These are phyloP conservation scores for Schwanniomyces sp. DNA, from an alignment of 805 yeast species.

Conservation along the genomic window DNA sequence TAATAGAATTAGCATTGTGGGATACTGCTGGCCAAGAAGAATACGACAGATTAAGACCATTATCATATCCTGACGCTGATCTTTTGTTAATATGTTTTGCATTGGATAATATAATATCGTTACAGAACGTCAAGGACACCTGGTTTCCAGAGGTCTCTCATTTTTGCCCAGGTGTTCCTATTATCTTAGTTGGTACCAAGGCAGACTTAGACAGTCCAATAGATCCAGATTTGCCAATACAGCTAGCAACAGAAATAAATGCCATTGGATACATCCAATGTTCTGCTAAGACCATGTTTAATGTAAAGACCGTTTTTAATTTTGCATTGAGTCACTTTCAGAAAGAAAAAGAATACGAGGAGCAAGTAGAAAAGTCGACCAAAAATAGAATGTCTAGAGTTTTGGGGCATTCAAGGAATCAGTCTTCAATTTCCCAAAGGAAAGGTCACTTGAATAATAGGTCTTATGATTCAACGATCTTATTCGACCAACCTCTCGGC, in stretches of 20 bases:
- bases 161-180: constrained; percentile 79
- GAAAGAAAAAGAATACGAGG: constrained; percentile 33
- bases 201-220: constrained; percentile 50
- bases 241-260: constrained; percentile 57
- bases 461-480: constrained; percentile 35
- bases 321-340: constrained; percentile 51
- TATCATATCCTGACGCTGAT: constrained; percentile 78
- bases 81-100: constrained; percentile 75
- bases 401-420: constrained; percentile 30
- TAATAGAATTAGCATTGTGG: constrained; percentile 75
- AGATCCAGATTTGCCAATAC: constrained; percentile 50
- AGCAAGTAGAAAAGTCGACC: constrained; percentile 33
- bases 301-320: constrained; percentile 68
- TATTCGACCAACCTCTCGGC: constrained; percentile 40
- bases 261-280: constrained; percentile 77
- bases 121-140: constrained; percentile 70
- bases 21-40: constrained; percentile 93
- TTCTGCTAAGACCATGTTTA: constrained; percentile 69
- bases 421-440: constrained; percentile 20
- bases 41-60: constrained; percentile 75
- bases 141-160: constrained; percentile 89
- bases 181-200: constrained; percentile 80
- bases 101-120: constrained; percentile 58
- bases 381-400: constrained; percentile 35
- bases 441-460: constrained; percentile 38